phyloP scores from a whole-genome alignment of 2,329 filamentous ascomycete species.

The Piedraia hortae region DNA sequence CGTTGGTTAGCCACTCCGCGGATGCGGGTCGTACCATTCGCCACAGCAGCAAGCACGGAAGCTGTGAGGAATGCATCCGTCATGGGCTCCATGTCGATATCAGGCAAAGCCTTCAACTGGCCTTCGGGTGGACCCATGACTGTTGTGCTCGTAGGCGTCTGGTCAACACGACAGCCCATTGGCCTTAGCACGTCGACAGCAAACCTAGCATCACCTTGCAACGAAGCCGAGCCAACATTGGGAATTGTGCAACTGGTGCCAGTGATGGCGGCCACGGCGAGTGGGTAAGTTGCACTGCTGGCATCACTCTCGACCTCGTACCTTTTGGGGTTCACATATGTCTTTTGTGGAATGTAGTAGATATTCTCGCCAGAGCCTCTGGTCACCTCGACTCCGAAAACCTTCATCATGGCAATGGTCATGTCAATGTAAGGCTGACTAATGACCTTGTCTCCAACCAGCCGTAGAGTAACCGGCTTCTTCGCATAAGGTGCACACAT shows the following conservation, averaged over 20 bases:
- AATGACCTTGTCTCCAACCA: constrained; percentile 92
- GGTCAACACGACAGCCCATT: constrained; percentile 80
- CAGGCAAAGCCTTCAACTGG: constrained; percentile 41
- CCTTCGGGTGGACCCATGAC: constrained; percentile 63
- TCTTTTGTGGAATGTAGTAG: constrained; percentile 70
- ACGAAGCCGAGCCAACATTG: constrained; percentile 74
- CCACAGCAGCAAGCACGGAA: constrained; percentile 73
- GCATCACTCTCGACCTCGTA: constrained; percentile 93
- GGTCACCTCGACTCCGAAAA: constrained; percentile 62
- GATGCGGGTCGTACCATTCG: constrained; percentile 46
- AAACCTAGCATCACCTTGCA: constrained; percentile 88
- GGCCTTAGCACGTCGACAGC: constrained; percentile 68
- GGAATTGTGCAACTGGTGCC: constrained; percentile 88
- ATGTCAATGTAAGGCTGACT: constrained; percentile 96
- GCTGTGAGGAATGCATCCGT: constrained; percentile 94
- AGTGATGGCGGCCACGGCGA: constrained; percentile 82
- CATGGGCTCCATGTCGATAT: constrained; percentile 97
- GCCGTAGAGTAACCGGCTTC: constrained; percentile 61
- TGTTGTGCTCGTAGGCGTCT: constrained; percentile 64
- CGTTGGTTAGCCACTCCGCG: constrained; percentile 90
- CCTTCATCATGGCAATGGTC: constrained; percentile 92
- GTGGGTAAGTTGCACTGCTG: constrained; percentile 85
- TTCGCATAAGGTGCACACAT: constrained; percentile 97
- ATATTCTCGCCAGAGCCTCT: constrained; percentile 62
- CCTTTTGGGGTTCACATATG: constrained; percentile 46